Conservation (phyloP, 805 yeast genomes). For the Maudiozyma barnettii region DNA sequence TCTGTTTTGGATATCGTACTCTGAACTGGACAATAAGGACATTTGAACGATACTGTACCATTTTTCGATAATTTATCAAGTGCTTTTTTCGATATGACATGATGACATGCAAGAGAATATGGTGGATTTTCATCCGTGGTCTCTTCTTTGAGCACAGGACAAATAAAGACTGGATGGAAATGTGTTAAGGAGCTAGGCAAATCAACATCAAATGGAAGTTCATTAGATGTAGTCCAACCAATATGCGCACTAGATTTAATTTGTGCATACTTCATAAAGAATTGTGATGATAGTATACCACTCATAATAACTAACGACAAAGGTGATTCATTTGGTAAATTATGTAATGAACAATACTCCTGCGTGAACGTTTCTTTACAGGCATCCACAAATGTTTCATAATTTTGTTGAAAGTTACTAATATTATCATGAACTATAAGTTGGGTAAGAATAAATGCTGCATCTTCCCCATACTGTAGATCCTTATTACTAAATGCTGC, state of each 20-base stretch:
- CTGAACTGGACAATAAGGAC: slow-evolving; percentile 62
- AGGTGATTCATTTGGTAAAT: slow-evolving; percentile 46
- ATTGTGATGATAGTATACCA: slow-evolving; percentile 46
- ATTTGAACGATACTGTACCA: slow-evolving; percentile 44
- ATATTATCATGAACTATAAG: slow-evolving; percentile 17
- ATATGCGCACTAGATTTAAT: slow-evolving; percentile 25
- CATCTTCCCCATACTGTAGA: slow-evolving; percentile 9
- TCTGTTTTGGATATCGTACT: slow-evolving; percentile 34
- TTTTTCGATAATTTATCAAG: slow-evolving; percentile 37
- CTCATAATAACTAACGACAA: slow-evolving; percentile 41
- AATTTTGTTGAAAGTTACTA: slow-evolving; percentile 16
- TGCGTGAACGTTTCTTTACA: slow-evolving; percentile 33
- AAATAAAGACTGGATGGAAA: slow-evolving; percentile 59
- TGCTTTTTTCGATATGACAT: slow-evolving; percentile 49
- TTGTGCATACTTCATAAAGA: slow-evolving; percentile 39
- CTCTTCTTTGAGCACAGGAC: slow-evolving; percentile 63
- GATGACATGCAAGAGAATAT: slow-evolving; percentile 52
- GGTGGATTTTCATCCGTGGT: slow-evolving; percentile 56
- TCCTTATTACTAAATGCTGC: slow-evolving; percentile 33
- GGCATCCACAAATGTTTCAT: slow-evolving; percentile 14
- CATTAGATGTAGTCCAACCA: slow-evolving; percentile 48
- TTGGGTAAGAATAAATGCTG: slow-evolving; percentile 38
- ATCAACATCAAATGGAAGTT: slow-evolving; percentile 52
- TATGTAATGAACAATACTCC: slow-evolving; percentile 41
- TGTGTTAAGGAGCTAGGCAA: slow-evolving; percentile 41